phyloP scores from a whole-genome alignment of 2,329 filamentous ascomycete genomes.

The Fusarium hainanense region DNA sequence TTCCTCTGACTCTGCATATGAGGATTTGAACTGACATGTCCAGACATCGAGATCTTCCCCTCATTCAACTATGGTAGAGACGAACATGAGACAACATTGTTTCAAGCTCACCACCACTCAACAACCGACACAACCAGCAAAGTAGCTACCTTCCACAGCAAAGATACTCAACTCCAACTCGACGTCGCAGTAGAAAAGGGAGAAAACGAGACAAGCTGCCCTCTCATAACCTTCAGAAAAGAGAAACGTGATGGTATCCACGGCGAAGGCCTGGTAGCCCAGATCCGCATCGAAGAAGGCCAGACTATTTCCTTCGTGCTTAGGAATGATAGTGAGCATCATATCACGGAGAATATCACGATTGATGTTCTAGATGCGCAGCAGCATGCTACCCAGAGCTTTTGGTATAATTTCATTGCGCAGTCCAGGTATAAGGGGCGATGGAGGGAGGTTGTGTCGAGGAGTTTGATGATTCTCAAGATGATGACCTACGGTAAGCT shows the following conservation, averaged over 20 bases:
- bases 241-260: slow-evolving; percentile 62
- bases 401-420: slow-evolving; percentile 79
- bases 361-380: slow-evolving; percentile 67
- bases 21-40: slow-evolving; percentile 37
- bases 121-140: slow-evolving; percentile 61
- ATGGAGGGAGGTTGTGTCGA: slow-evolving; percentile 76
- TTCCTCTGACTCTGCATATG: background rate
- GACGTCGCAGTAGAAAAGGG: slow-evolving; percentile 73
- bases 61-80: slow-evolving; percentile 77
- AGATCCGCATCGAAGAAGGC: slow-evolving; percentile 70
- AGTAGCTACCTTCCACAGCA: slow-evolving; percentile 71
- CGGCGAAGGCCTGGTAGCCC: slow-evolving; percentile 72
- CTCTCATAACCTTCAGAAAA: slow-evolving; percentile 66
- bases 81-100: slow-evolving; percentile 68
- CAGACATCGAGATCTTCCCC: slow-evolving; percentile 76
- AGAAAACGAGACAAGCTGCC: slow-evolving; percentile 55
- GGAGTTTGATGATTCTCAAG: slow-evolving; percentile 80
- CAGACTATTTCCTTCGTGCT: slow-evolving; percentile 77
- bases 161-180: slow-evolving; percentile 70
- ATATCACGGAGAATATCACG: slow-evolving; percentile 69
- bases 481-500: slow-evolving; percentile 71
- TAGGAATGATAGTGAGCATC: slow-evolving; percentile 68
- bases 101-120: slow-evolving; percentile 55
- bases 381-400: slow-evolving; percentile 76
- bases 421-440: slow-evolving; percentile 77